Evolutionary conservation across 208 protist species (phyloP).

Genomic region (Leptomonas seymouri): DNA sequence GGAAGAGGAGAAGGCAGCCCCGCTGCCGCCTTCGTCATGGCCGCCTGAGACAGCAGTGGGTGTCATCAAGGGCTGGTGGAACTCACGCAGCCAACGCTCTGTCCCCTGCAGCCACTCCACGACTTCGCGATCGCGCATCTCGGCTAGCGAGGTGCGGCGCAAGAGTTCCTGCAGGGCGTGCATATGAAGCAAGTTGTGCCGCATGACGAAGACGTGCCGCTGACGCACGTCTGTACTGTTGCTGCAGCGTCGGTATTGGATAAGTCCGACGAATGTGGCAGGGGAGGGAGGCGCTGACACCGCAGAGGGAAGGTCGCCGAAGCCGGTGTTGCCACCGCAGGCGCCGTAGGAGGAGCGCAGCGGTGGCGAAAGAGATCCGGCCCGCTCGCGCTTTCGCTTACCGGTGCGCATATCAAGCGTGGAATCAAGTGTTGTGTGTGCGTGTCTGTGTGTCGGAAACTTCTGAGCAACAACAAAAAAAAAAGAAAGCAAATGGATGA

Average conservation of each 20-base stretch:
- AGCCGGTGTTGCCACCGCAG: not conserved
- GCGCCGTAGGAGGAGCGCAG: not conserved
- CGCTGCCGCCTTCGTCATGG: not conserved
- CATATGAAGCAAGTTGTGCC: constrained; percentile 30
- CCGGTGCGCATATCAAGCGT: constrained; percentile 10
- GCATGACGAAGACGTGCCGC: constrained; percentile 6
- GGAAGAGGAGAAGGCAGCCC: not conserved
- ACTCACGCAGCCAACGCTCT: constrained; percentile 47
- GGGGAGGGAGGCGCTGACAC: not conserved
- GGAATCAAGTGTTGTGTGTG: too few relatives aligned
- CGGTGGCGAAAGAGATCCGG: constrained; percentile 23
- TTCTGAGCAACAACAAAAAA: too few relatives aligned
- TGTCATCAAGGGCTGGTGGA: constrained; percentile 5
- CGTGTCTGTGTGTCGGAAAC: too few relatives aligned
- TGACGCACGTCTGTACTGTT: not conserved
- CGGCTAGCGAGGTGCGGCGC: constrained; percentile 64
- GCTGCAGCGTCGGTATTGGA: constrained; percentile 5
- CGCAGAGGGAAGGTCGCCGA: not conserved
- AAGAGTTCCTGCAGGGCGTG: constrained; percentile 68
- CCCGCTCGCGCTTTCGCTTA: constrained; percentile 21
- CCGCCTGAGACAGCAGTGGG: not conserved
- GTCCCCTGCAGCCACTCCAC: constrained; percentile 63
- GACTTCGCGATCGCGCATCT: constrained; percentile 79
- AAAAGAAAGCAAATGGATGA: too few relatives aligned
- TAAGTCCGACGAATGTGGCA: constrained; percentile 5